Evolutionary conservation across 257 asterid genomes (phyloP).

Genomic region (Nyctanthes arbortristis): DNA sequence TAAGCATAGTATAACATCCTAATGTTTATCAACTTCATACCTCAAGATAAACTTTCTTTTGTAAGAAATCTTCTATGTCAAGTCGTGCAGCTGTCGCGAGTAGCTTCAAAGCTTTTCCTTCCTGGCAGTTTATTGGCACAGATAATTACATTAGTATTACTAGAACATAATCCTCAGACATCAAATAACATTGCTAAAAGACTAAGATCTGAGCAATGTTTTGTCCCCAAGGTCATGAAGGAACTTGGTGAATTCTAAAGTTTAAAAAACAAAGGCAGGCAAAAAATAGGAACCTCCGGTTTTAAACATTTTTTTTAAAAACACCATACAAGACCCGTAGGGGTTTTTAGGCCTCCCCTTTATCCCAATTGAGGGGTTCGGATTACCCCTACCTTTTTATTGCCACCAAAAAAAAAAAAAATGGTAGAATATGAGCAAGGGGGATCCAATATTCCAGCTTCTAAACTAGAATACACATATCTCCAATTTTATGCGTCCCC

Average conservation of each 20-base stretch:
- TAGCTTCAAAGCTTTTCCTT: slow-evolving; percentile 90
- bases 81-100: slow-evolving; percentile 94
- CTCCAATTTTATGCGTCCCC: not conserved
- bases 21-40: slow-evolving; percentile 32
- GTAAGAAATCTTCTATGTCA: slow-evolving; percentile 97
- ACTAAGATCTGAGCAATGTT: not conserved
- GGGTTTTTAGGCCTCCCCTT: too few relatives aligned
- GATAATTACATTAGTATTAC: slow-evolving; percentile 3
- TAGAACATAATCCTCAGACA: not conserved
- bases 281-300: too few relatives aligned
- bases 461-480: not conserved
- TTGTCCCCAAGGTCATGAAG: not conserved
- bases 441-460: too few relatives aligned
- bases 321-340: too few relatives aligned
- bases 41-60: slow-evolving; percentile 93
- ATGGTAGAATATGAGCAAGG: too few relatives aligned
- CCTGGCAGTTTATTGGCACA: slow-evolving; percentile 43
- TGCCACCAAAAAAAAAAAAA: too few relatives aligned
- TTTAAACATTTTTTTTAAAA: too few relatives aligned
- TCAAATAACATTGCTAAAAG: not conserved
- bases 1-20: not conserved
- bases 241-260: too few relatives aligned
- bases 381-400: too few relatives aligned
- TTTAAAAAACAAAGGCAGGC: too few relatives aligned
- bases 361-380: too few relatives aligned